Evolutionary conservation across 129 eudicot species (phyloP).

Genomic region (Escallonia rubra): DNA sequence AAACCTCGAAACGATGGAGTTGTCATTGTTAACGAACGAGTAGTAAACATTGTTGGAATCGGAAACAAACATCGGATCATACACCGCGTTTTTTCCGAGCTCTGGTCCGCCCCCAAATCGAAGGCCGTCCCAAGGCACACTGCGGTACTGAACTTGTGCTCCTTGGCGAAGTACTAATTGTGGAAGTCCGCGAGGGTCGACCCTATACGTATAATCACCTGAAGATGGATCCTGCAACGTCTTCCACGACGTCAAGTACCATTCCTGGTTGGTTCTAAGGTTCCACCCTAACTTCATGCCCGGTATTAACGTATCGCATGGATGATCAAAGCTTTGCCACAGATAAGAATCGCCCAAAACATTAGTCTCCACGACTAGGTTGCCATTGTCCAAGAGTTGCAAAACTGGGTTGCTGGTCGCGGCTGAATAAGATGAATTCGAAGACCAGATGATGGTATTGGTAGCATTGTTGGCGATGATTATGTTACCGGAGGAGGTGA

Average conservation of each 20-base stretch:
- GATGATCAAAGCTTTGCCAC: slow-evolving; percentile 8
- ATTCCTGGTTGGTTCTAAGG: not conserved
- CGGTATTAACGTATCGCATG: not conserved
- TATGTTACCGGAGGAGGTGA: slow-evolving; percentile 10
- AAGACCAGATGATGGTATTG: slow-evolving; percentile 8
- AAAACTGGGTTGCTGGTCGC: slow-evolving; percentile 7
- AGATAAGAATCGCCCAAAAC: not conserved
- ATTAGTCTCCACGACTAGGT: slow-evolving; percentile 11
- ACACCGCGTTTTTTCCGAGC: not conserved
- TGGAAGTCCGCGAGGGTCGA: slow-evolving; percentile 1
- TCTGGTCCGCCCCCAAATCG: not conserved
- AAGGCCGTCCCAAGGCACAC: slow-evolving; percentile 6
- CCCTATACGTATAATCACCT: not conserved
- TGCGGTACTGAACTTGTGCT: not conserved
- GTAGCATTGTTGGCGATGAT: slow-evolving; percentile 1
- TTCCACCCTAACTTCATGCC: slow-evolving; percentile 7
- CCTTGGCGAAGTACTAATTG: not conserved
- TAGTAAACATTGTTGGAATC: not conserved
- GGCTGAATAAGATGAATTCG: not conserved
- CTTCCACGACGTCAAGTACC: slow-evolving; percentile 1
- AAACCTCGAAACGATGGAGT: not conserved
- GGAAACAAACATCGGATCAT: not conserved
- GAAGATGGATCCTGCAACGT: slow-evolving; percentile 7
- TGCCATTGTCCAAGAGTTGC: slow-evolving; percentile 17
- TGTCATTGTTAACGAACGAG: not conserved